A percentile compares a stretch with the other conserved stretches of the same genome.
Conservation (phyloP, 1,284 basidiomycete genomes). For the Papiliotrema terrestris region DNA sequence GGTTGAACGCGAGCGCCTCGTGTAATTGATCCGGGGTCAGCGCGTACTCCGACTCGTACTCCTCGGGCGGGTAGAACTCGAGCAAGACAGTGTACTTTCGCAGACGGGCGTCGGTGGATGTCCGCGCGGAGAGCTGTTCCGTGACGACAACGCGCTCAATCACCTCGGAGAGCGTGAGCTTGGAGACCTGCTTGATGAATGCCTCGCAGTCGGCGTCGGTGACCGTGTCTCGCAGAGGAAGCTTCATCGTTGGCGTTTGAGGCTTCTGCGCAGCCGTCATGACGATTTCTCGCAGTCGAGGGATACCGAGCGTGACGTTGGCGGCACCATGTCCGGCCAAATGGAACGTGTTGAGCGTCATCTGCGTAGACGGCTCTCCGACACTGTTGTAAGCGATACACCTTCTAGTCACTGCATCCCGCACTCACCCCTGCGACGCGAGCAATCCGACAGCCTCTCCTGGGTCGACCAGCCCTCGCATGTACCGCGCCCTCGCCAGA, state of each 20-base stretch:
- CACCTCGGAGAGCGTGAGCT: slow-evolving; percentile 82
- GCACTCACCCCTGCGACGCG: slow-evolving; percentile 93
- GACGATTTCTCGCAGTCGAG: slow-evolving; percentile 96
- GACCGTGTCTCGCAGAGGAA: slow-evolving; percentile 62
- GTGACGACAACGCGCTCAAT: slow-evolving; percentile 80
- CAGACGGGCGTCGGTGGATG: slow-evolving; percentile 61
- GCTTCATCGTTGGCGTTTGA: slow-evolving; percentile 97
- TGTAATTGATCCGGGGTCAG: slow-evolving; percentile 72
- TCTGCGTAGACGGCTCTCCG: slow-evolving; percentile 98
- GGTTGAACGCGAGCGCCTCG: slow-evolving; percentile 66
- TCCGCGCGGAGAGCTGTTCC: slow-evolving; percentile 63
- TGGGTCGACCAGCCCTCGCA: slow-evolving; percentile 90
- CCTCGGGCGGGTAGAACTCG: slow-evolving; percentile 78
- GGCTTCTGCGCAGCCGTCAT: slow-evolving; percentile 98
- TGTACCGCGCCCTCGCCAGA: slow-evolving; percentile 85
- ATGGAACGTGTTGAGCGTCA: slow-evolving; percentile 99
- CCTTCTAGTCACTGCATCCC: no score
- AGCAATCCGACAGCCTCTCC: slow-evolving; percentile 96
- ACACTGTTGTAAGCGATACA: slow-evolving; percentile 61
- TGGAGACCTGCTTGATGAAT: slow-evolving; percentile 89
- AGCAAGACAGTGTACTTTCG: slow-evolving; percentile 82
- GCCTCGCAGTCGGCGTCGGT: slow-evolving; percentile 60
- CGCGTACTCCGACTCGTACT: slow-evolving; percentile 84
- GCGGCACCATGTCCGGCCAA: slow-evolving; percentile 99
- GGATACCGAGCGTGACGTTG: slow-evolving; percentile 98